Base-by-base conservation (phyloP, 2,329 filamentous ascomycete genomes). In the Aureobasidium uvarum region DNA sequence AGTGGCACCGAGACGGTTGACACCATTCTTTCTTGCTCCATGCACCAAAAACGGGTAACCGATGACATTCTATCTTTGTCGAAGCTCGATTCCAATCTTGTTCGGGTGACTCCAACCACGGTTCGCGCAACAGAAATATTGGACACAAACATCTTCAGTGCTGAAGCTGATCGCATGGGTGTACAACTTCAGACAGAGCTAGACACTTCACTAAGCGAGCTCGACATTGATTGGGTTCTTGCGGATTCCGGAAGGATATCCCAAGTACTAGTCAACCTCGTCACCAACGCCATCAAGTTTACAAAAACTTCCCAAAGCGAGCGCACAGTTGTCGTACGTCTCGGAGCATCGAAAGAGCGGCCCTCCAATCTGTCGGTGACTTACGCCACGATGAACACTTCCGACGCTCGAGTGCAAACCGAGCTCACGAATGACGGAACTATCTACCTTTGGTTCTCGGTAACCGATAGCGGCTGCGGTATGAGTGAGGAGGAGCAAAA, bases 61-160 rank as follows among this genome's bases (percentile, higher is more conserved):
- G 79, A 81, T 66, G 80, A 81, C 65, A 76, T 81, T 0, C 69
- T 81, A 23, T 81, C 78, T 1, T 68, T 81, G 14, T 77, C 75
- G 0, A 80, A 72, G 18, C 67, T 74, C 7, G 72, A 75, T 38
- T 71, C 71, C 0, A 67, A 71, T n/a, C 67, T 74, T 59, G 65
- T 75, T 4, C 72, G 75, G 2, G 77, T 81, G 18, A 77, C 76
- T 3, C 78, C 80, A 0, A 69, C 80, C 1, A 68, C 78, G n/a
- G 72, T 38, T 73, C 76, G 36, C 60, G 75, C 33, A 2, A 52
- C 50, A 6, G 50, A 36, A 3, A 77, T 79, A 45, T 76, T 77
- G 65, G 72, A 78, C 6, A 39, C 73, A 64, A 73, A 33, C 25
- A 69, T 58, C 7, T 68, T 77, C n/a, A 62, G 66, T 10, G 70